Base-by-base conservation (phyloP, 305 asterid species). In the Fraxinus dipetala region DNA sequence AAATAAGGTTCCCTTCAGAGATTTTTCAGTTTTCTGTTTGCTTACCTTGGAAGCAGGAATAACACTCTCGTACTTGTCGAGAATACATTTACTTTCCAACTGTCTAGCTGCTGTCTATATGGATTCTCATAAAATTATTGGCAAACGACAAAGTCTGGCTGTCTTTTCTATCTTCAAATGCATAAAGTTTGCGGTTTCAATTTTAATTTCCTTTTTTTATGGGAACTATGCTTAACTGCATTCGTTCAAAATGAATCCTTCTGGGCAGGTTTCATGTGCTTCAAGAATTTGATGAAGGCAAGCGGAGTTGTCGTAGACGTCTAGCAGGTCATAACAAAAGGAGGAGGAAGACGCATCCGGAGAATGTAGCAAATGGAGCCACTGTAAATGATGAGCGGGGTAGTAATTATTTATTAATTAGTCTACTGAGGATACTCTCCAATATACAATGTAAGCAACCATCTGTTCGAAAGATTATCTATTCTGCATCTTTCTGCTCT, bases 281-380 rank as follows among this genome's bases (percentile, higher is more conserved):
- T 72, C 92, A 92, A 90, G 99, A 95, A 87, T 95, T 95, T 89
- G 99, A 95, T 85, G 99, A 95, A 89, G 99, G 97, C 83, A 95
- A 93, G 84, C 86, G 98, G 74, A 95, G 99, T 88, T 94, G 99
- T 83, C 98, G 99, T n/a, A 91, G 97, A 88, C 96, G 99, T 80
- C 85, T 94, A 81, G 99, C 99, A 18, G 99, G 99, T 34, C 98
- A 95, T 83, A 95, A 95, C 80, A 90, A 88, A 81, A 84, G 99
- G 61, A 85, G 99, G 78, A 90, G 99, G 88, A 95, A 95, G 91
- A 91, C 97, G 9, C 95, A 91, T 84, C 98, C 98, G 6, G 97
- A 96, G 88, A 96, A 81, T 79, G 89, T 83, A 38, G 86, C 86
- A 18, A 87, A 77, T 85, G 88, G 91, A 51, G 81, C 87, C 80